These are phyloP conservation scores for Borealophlyctis nickersoniae DNA, from an alignment of 192 early-diverging fungal species.

Conservation along the genomic window DNA sequence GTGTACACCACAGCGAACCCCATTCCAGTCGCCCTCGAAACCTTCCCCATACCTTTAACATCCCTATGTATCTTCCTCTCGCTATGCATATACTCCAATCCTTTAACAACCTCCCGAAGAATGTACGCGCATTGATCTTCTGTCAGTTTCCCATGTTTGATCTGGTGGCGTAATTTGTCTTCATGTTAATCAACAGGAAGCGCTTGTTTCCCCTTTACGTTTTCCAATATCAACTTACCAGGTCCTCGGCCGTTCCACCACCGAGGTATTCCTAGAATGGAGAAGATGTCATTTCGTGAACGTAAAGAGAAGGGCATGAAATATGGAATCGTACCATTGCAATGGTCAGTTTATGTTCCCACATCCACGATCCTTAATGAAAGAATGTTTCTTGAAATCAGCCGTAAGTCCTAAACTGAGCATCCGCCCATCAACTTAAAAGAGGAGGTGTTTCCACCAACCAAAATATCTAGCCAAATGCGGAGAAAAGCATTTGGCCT, in stretches of 20 bases:
- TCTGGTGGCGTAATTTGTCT: conserved; percentile 7
- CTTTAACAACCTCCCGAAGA: conserved; percentile 18
- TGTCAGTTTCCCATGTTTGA: conserved; percentile 22
- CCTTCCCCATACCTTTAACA: conserved; percentile 29
- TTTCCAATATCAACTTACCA: conserved; percentile 18
- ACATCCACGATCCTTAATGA: conserved; percentile 36
- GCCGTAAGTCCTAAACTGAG: background rate
- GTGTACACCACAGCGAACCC: too few relatives aligned
- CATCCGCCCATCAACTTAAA: too few relatives aligned
- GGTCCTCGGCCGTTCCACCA: conserved; percentile 28
- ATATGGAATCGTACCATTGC: conserved; percentile 20
- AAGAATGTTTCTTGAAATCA: too few relatives aligned
- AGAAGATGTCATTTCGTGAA: background rate
- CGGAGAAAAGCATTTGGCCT: conserved; percentile 34
- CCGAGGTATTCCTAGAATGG: conserved; percentile 29
- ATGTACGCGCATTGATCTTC: conserved; percentile 33
- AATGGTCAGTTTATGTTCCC: conserved; percentile 31
- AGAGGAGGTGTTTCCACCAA: too few relatives aligned
- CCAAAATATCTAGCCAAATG: conserved; percentile 33
- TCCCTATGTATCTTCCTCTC: conserved; percentile 30
- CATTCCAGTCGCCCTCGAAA: too few relatives aligned
- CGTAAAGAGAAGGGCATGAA: background rate
- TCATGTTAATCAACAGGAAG: too few relatives aligned
- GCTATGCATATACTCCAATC: conserved; percentile 28
- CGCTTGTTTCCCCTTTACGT: background rate